Base-by-base conservation (phyloP, 371 early-diverging fungal species). In the Circinella minor region DNA sequence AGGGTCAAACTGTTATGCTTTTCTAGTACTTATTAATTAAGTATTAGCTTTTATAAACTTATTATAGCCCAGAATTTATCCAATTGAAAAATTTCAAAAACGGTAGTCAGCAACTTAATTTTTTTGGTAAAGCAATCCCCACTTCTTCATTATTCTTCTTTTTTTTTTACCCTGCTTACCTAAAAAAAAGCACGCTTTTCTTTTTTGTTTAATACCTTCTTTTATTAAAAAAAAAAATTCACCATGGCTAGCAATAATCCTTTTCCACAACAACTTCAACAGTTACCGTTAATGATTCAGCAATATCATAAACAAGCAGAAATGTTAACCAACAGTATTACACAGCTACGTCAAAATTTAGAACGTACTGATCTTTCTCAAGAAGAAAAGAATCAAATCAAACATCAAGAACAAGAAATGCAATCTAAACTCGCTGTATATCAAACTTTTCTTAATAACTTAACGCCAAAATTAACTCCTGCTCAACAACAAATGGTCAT, bases 281-380 rank as follows among this genome's bases (percentile, higher is more conserved):
- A 51, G 15, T 15, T 51, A 13, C 51, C 51, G 3, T 13, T 51
- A 51, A 51, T 51, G 51, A 59, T 57, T 60, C 67, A 67, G 13
- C 60, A 60, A 27, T 57, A 47, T 55, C 67, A 67, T n/a, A 51
- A 51, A 51, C 51, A 51, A 15, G 51, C 51, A 51, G 51, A 51
- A 15, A 55, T 57, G 34, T 14, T 57, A 18, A 46, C 47, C 20
- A 60, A 20, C 59, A 36, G n/a, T 60, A 36, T 67, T 57, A 68
- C 18, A 78, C 76, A 55, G 14, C 36, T 76, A 13, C 78, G 84
- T 39, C 69, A 77, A 67, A 69, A 71, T 34, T 49, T 81, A 4
- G 81, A 83, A 57, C 73, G 78, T 60, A 55, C 75, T 5, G 77
- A 81, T 66, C 72, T 83, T 6, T 61, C 78, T 14, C 47, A 64